phyloP scores from a whole-genome alignment of 352 stramenopile genomes.

The Elongisporangium undulatum region DNA sequence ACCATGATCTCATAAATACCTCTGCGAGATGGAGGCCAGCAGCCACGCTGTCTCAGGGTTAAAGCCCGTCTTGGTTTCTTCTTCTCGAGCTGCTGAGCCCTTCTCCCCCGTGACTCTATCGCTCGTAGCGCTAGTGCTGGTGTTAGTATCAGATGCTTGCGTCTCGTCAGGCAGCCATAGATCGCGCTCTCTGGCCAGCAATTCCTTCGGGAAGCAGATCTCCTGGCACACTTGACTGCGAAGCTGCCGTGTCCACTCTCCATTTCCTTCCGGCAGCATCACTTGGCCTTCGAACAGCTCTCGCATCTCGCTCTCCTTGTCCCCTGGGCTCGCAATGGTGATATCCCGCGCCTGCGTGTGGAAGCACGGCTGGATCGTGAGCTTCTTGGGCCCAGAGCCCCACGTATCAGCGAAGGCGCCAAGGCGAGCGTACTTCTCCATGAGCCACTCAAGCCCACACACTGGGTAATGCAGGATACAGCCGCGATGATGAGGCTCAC shows the following conservation, averaged over 20 bases:
- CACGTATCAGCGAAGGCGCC: constrained; percentile 21
- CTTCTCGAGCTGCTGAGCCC: too few species aligned
- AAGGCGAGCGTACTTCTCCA: constrained; percentile 31
- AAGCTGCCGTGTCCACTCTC: constrained; percentile 19
- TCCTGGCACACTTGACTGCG: constrained; percentile 24
- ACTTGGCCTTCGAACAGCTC: constrained; percentile 20
- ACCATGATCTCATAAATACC: too few species aligned
- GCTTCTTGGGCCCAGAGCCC: constrained; percentile 12
- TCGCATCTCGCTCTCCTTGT: not conserved
- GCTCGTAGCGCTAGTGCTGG: not conserved
- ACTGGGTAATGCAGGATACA: constrained; percentile 33
- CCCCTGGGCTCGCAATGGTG: not conserved
- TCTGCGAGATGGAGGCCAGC: too few species aligned
- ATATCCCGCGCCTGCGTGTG: constrained; percentile 13
- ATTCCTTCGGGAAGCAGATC: constrained; percentile 17
- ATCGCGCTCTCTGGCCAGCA: constrained; percentile 10
- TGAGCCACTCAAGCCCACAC: constrained; percentile 32
- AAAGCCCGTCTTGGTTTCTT: too few species aligned
- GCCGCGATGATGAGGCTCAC: not conserved
- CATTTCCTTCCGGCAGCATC: constrained; percentile 5
- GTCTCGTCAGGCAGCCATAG: not conserved
- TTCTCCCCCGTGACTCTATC: not conserved
- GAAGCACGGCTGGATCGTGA: constrained; percentile 32
- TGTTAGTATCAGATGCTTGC: not conserved
- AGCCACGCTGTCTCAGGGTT: too few species aligned